Conservation (phyloP, 805 yeast genomes). For the Pichia phayaonensis region DNA sequence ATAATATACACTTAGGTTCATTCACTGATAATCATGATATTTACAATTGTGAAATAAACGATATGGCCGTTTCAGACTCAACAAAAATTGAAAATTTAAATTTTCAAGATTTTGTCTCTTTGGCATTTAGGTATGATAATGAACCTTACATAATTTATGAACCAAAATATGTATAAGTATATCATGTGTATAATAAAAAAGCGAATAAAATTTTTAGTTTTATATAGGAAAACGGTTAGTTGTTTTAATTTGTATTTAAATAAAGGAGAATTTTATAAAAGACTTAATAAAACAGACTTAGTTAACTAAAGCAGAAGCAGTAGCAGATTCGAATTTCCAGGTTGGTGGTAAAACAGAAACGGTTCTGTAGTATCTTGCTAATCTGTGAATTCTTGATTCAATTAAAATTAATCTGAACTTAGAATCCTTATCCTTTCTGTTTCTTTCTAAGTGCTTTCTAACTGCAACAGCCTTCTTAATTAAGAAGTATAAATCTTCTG, state of each 20-base stretch:
- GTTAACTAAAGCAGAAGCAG: constrained; percentile 99
- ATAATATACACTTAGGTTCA: constrained; percentile 32
- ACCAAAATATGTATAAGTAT: neutral
- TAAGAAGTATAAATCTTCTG: constrained; percentile 98
- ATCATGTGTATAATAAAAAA: neutral
- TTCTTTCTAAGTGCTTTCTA: constrained; percentile 99
- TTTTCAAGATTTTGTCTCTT: constrained; percentile 33
- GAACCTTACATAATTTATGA: constrained; percentile 29
- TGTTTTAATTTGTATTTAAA: constrained; percentile 13
- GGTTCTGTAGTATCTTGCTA: constrained; percentile 99
- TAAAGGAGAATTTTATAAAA: constrained; percentile 9
- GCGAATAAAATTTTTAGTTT: neutral
- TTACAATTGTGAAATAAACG: constrained; percentile 12
- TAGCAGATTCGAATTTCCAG: constrained; percentile 99
- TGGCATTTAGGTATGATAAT: constrained; percentile 34
- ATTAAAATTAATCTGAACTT: constrained; percentile 99
- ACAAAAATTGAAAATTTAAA: constrained; percentile 24
- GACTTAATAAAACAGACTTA: constrained; percentile 36
- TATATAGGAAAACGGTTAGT: constrained; percentile 5
- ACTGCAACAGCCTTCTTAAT: constrained; percentile 99
- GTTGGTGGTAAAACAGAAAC: constrained; percentile 98
- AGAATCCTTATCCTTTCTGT: constrained; percentile 99
- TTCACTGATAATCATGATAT: constrained; percentile 30
- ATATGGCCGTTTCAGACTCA: constrained; percentile 22
- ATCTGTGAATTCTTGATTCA: constrained; percentile 99